Evolutionary conservation across 768 basidiomycete genomes (phyloP).

Genomic region (Agrocybe pediades): DNA sequence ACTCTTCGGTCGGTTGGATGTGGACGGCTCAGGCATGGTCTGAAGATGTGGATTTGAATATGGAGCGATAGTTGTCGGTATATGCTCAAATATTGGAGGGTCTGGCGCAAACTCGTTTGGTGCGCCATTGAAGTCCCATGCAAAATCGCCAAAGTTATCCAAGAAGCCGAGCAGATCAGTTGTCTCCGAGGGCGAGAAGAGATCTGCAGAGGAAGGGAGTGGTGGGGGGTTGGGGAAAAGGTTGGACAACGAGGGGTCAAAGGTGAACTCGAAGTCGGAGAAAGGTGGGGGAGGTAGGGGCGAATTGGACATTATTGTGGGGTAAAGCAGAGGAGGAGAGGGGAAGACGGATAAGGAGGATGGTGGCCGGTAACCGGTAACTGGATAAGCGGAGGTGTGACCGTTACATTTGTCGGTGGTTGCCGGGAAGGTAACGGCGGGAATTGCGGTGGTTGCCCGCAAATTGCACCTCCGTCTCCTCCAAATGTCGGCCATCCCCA

Average conservation of each 20-base stretch:
- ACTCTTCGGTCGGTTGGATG: constrained; percentile 33
- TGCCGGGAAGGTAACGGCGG: constrained; percentile 21
- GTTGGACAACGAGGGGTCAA: constrained; percentile 58
- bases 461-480: constrained; percentile 28
- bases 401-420: constrained; percentile 17
- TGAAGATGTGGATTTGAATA: constrained; percentile 53
- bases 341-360: constrained; percentile 5
- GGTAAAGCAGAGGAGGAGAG: constrained; percentile 2
- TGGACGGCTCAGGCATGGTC: constrained; percentile 43
- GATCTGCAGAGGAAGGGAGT: constrained; percentile 70
- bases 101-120: constrained; percentile 27
- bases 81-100: constrained; percentile 26
- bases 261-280: constrained; percentile 72
- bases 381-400: constrained; percentile 16
- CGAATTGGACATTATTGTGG: constrained; percentile 26
- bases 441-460: constrained; percentile 25
- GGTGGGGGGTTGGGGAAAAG: constrained; percentile 67
- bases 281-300: constrained; percentile 58
- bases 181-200: constrained; percentile 79
- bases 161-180: constrained; percentile 81
- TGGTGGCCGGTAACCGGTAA: constrained; percentile 4
- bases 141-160: constrained; percentile 69
- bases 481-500: constrained; percentile 74
- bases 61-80: constrained; percentile 30
- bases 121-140: constrained; percentile 53